Conservation (phyloP, 306 rosid genomes). For the Fragaria nilgerrensis region DNA sequence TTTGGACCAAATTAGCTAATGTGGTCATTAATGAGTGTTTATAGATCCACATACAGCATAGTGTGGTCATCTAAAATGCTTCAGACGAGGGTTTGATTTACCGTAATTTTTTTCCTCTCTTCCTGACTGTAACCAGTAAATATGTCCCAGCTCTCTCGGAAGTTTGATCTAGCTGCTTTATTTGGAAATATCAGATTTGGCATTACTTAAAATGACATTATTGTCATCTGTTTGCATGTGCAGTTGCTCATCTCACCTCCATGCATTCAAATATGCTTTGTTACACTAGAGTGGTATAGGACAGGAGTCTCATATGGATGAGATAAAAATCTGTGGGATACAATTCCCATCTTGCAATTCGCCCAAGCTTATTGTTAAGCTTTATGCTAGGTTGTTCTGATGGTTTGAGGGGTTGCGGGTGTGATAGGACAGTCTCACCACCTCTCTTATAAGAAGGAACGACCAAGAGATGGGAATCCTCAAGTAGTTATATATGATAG, state of each 20-base stretch:
- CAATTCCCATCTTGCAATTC: not conserved
- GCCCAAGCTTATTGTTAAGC: not conserved
- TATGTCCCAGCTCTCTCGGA: no score
- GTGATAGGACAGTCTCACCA: not conserved
- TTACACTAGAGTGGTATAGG: not conserved
- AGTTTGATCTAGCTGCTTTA: no score
- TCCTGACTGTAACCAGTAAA: no score
- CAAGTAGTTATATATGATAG: not conserved
- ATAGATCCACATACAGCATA: no score
- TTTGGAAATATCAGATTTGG: not conserved
- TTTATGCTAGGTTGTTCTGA: not conserved
- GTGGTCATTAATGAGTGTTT: no score
- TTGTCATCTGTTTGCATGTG: not conserved
- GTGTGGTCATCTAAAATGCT: no score
- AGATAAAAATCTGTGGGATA: no score
- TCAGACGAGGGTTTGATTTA: no score
- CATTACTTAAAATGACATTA: not conserved
- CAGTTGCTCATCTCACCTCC: not conserved
- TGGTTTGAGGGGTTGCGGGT: not conserved
- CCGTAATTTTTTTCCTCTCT: no score
- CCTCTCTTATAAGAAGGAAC: not conserved
- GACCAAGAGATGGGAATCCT: not conserved
- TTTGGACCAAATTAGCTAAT: no score
- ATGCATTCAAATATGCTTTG: not conserved
- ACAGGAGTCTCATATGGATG: not conserved